phyloP scores from a whole-genome alignment of 306 rosid species.

The Senna tora region DNA sequence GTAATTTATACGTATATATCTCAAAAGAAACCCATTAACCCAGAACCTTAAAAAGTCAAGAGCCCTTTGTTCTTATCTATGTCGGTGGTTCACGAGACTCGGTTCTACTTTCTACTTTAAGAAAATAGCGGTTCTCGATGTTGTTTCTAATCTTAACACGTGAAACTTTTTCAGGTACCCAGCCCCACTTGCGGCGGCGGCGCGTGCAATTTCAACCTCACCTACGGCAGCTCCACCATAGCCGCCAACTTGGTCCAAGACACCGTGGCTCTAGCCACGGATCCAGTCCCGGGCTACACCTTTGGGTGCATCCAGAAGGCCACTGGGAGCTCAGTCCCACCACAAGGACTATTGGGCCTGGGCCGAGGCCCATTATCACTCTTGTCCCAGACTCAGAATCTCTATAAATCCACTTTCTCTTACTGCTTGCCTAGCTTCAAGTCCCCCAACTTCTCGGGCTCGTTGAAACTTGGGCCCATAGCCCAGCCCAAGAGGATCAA shows the following conservation, averaged over 20 bases:
- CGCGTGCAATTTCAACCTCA: constrained; percentile 78
- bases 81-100: no score
- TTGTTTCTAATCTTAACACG: constrained; percentile 13
- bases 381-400: constrained; percentile 67
- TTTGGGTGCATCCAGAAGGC: constrained; percentile 79
- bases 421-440: constrained; percentile 93
- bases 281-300: constrained; percentile 63
- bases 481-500: constrained; percentile 82
- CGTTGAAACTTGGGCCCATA: constrained; percentile 83
- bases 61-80: no score
- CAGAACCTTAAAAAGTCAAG: no score
- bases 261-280: constrained; percentile 71
- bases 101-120: no score
- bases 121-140: background rate
- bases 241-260: constrained; percentile 76
- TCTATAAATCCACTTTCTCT: constrained; percentile 86
- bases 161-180: constrained; percentile 68
- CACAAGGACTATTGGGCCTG: constrained; percentile 83
- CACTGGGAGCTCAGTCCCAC: constrained; percentile 71
- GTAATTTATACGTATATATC: no score
- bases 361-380: constrained; percentile 94
- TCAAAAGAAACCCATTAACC: no score
- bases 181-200: constrained; percentile 75
- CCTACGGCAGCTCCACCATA: constrained; percentile 76
- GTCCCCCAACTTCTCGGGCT: constrained; percentile 70